phyloP scores from a whole-genome alignment of 164 flowering plant species.

The Euptelea pleiosperma region DNA sequence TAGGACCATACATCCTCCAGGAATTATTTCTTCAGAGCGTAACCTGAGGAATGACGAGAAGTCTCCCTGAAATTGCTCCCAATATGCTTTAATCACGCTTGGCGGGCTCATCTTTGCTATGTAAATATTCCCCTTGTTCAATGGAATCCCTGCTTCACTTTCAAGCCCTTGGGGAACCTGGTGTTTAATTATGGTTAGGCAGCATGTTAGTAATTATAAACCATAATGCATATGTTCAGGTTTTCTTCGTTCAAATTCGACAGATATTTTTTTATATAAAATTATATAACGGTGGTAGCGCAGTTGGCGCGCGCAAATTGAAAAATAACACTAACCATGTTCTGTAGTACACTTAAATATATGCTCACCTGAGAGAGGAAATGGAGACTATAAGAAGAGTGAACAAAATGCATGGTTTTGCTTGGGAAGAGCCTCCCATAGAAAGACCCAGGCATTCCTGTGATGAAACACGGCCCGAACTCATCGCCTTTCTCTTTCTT shows the following conservation, averaged over 20 bases:
- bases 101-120: constrained; percentile 40
- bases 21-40: constrained; percentile 46
- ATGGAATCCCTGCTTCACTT: neutral
- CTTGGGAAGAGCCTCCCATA: constrained; percentile 53
- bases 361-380: constrained; percentile 76
- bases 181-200: too few relatives aligned
- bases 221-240: too few relatives aligned
- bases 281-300: too few relatives aligned
- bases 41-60: constrained; percentile 38
- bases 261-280: too few relatives aligned
- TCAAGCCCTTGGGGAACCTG: constrained; percentile 45
- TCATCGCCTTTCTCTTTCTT: constrained; percentile 18
- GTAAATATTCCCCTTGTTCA: constrained; percentile 54
- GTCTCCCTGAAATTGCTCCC: constrained; percentile 46
- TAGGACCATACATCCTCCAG: constrained; percentile 54
- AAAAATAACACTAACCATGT: too few relatives aligned
- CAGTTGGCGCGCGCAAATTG: too few relatives aligned
- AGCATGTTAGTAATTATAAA: too few relatives aligned
- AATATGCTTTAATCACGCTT: constrained; percentile 36
- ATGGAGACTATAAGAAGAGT: constrained; percentile 56
- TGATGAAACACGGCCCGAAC: constrained; percentile 36
- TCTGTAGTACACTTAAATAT: too few relatives aligned
- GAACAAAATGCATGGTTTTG: constrained; percentile 46
- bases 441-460: constrained; percentile 56
- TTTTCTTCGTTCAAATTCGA: too few relatives aligned